Conservation (phyloP, 2,329 filamentous ascomycete species). For the Sarocladiaceae sp. region DNA sequence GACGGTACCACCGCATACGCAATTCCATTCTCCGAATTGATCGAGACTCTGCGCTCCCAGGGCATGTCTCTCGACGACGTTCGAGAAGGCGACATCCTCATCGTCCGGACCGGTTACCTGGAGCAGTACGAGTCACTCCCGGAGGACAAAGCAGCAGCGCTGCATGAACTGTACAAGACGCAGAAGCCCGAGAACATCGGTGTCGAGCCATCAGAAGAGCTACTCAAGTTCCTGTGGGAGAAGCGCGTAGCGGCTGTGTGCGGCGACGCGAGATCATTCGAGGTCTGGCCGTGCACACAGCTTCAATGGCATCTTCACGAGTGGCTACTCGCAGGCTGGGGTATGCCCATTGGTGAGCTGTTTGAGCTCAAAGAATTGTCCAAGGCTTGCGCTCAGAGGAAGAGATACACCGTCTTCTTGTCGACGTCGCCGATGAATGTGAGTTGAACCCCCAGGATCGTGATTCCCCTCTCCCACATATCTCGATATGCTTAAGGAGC, state of each 20-base stretch:
- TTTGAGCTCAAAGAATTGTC: conserved; percentile 15
- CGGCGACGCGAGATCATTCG: conserved; percentile 32
- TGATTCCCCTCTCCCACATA: background rate
- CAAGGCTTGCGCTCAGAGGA: conserved; percentile 6
- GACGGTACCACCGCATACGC: conserved; percentile 14
- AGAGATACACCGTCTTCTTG: conserved; percentile 14
- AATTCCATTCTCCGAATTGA: conserved; percentile 14
- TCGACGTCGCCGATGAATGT: conserved; percentile 15
- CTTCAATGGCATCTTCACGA: conserved; percentile 17
- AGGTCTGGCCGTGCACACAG: conserved; percentile 27
- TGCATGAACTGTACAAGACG: conserved; percentile 14
- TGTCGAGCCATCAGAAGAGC: conserved; percentile 28
- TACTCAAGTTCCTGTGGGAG: conserved; percentile 35
- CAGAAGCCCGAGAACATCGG: conserved; percentile 23
- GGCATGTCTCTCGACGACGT: conserved; percentile 10
- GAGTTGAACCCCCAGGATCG: too few relatives aligned
- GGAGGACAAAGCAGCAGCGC: conserved; percentile 11
- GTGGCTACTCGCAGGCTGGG: conserved; percentile 16
- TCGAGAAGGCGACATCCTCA: conserved; percentile 14
- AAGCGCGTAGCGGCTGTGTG: conserved; percentile 34
- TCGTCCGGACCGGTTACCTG: conserved; percentile 17
- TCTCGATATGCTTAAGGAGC: background rate
- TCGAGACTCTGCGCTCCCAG: conserved; percentile 12
- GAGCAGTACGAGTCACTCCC: conserved; percentile 15
- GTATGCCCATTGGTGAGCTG: conserved; percentile 17